Evolutionary conservation across 345 rosid genomes (phyloP).

Genomic region (Acer negundo): DNA sequence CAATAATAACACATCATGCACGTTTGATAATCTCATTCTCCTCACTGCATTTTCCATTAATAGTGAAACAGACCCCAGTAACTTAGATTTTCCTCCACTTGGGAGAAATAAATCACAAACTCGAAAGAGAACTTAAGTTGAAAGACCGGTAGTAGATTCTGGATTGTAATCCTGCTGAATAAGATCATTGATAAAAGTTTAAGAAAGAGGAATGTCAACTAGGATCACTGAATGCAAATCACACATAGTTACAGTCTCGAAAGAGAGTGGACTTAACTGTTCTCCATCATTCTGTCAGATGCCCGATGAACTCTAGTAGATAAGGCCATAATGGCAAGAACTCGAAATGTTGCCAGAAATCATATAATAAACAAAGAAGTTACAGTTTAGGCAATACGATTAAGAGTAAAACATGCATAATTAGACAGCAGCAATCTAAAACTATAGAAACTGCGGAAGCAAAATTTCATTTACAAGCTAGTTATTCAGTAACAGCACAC

Average conservation of each 20-base stretch:
- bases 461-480: slow-evolving; percentile 11
- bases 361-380: background rate
- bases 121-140: background rate
- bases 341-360: background rate
- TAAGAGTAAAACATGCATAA: background rate
- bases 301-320: background rate
- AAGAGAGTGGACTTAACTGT: background rate
- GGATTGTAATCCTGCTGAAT: background rate
- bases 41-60: background rate
- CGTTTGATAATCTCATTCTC: background rate
- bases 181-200: background rate
- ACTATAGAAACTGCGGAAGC: background rate
- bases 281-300: background rate
- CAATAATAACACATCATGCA: background rate
- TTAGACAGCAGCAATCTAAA: background rate
- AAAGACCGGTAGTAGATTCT: background rate
- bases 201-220: background rate
- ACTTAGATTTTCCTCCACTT: background rate
- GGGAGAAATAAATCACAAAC: background rate
- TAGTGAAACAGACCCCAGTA: background rate
- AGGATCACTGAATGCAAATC: background rate
- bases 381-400: background rate
- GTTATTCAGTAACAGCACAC: background rate
- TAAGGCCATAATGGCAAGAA: background rate
- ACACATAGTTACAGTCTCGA: background rate